Conservation (phyloP, 2,329 filamentous ascomycete species). For the Didymella lethalis region DNA sequence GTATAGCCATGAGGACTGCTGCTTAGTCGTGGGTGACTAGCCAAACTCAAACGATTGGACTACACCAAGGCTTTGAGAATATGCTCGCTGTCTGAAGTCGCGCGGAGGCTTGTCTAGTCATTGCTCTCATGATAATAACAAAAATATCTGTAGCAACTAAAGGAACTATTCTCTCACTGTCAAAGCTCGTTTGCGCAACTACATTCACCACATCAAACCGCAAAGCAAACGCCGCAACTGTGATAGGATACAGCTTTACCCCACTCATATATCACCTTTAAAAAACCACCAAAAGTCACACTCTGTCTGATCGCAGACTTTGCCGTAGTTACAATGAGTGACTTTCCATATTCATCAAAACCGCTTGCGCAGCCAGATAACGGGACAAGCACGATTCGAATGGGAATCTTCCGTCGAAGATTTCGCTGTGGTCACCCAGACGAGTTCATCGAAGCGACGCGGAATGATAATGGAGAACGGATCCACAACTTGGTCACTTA, state of each 20-base stretch:
- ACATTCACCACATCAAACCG: background rate
- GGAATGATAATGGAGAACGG: background rate
- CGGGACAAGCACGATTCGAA: background rate
- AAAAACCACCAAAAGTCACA: background rate
- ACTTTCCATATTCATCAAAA: background rate
- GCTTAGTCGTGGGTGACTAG: background rate
- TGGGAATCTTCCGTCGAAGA: slow-evolving; percentile 23
- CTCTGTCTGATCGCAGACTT: background rate
- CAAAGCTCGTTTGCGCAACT: background rate
- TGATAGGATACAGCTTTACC: background rate
- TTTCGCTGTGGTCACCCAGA: slow-evolving; percentile 31
- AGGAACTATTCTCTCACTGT: background rate
- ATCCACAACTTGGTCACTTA: slow-evolving; percentile 4
- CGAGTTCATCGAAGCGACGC: slow-evolving; percentile 23
- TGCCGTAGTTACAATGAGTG: background rate
- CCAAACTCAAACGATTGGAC: background rate
- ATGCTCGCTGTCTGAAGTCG: background rate
- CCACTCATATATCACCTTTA: background rate
- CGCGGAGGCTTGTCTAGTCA: background rate
- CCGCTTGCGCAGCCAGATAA: background rate
- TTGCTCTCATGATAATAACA: background rate
- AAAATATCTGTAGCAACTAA: background rate
- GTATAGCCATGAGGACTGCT: slow-evolving; percentile 2
- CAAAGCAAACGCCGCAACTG: slow-evolving; percentile 4
- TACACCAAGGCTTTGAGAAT: background rate